Base-by-base conservation (phyloP, 2,329 filamentous ascomycete species). In the Tolypocladium cylindrosporum region DNA sequence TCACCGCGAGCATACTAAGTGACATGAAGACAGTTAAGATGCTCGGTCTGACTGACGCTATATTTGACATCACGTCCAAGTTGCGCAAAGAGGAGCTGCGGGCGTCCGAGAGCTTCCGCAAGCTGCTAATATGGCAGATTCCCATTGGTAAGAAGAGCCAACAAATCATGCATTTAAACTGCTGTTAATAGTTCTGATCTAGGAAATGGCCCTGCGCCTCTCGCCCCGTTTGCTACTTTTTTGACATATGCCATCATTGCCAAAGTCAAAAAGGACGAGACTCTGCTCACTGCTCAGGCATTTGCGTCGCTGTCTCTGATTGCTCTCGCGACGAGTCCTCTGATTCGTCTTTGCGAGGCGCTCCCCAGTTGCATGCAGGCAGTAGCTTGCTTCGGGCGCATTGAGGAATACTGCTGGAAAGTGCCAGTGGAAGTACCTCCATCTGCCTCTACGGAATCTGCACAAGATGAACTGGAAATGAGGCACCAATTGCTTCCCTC, bases 21-120 rank as follows among this genome's bases (percentile, higher is more conserved):
- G 43, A 57, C 55, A 59, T 59, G 31, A 59, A 59, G 37, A 48
- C 36, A 1, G 55, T 57, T 42, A 55, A 60, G 37, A 50, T 57
- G 53, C 55, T 58, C 3, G 55, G 56, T 19, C 13, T 56, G 43
- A 56, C 41, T 6, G 54, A 56, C 8, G 16, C 19, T 13, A 11
- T 56, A 16, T 16, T 14, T 21, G 11, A 37, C 10, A 36, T 56
- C 24, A 40, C 11, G 1, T 24, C 41, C 3, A 14, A 31, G 9
- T 31, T 56, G 16, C 54, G 54, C 2, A n/a, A 31, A 21, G 54
- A 43, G 0, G 54, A 56, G 6, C 36, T 56, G 54, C 53, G 40
- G 14, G 37, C 39, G 14, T 42, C 53, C 16, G 53, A 55, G 24
- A 21, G 11, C 41, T 56, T 56, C 11, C 54, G 54, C 41, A 43